Percentiles rank a stretch among this genome's conserved stretches.
Conservation (phyloP, 208 protist genomes). For the Wallacemonas sp. region DNA sequence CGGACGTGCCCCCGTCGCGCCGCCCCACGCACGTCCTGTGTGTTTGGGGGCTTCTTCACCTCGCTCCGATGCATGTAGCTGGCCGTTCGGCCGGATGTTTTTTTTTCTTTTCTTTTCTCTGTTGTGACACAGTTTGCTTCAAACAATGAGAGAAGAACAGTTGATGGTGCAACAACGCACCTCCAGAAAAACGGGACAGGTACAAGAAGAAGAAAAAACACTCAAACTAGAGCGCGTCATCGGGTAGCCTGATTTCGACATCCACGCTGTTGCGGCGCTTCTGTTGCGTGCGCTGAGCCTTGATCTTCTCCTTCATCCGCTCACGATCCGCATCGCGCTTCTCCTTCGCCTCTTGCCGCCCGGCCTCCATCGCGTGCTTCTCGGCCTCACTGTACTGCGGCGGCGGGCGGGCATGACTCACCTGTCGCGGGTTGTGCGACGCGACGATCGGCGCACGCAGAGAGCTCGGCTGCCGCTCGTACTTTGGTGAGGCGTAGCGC, state of each 20-base stretch:
- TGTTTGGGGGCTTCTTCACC: conserved; percentile 9
- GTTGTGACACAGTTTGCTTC: too few species aligned
- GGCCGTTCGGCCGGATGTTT: too few species aligned
- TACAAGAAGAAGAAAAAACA: conserved; percentile 3
- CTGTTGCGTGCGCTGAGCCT: conserved; percentile 51
- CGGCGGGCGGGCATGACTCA: conserved; percentile 40
- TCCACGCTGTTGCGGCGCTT: conserved; percentile 31
- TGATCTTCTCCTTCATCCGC: conserved; percentile 78
- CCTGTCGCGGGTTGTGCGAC: conserved; percentile 33
- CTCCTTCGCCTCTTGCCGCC: conserved; percentile 45
- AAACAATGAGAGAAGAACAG: too few species aligned
- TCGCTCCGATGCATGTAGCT: too few species aligned
- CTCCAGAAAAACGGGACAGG: neutral
- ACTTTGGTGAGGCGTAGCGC: conserved; percentile 12
- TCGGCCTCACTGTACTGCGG: conserved; percentile 29
- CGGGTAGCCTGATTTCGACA: conserved; percentile 68
- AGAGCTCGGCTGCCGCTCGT: conserved; percentile 11
- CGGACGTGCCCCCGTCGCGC: too few species aligned
- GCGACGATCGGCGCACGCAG: conserved; percentile 8
- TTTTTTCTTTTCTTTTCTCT: conserved; percentile 19
- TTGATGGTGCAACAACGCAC: too few species aligned
- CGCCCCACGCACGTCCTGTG: too few species aligned
- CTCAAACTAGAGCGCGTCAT: conserved; percentile 33
- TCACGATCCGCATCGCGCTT: conserved; percentile 66
- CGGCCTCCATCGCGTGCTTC: conserved; percentile 34